These are phyloP conservation scores for Cynara cardunculus DNA, from an alignment of 129 eudicot species.

Conservation along the genomic window DNA sequence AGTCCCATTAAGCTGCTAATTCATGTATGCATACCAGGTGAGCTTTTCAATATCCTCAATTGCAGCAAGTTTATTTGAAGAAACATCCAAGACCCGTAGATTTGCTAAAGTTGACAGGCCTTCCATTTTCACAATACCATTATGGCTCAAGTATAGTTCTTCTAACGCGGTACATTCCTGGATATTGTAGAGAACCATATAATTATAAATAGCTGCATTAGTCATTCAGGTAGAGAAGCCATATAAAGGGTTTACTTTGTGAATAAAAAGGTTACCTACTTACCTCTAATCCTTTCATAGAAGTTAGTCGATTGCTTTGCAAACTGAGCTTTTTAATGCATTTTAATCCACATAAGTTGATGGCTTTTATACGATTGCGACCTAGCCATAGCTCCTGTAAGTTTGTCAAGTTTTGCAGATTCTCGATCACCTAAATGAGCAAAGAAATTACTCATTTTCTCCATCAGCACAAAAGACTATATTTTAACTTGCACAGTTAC, in stretches of 20 bases:
- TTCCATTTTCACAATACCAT: conserved; percentile 93
- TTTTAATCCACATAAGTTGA: conserved; percentile 85
- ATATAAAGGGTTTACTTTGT: neutral
- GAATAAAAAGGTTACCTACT: conserved; percentile 42
- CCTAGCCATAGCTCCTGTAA: conserved; percentile 96
- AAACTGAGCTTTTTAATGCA: conserved; percentile 88
- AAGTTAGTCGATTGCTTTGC: conserved; percentile 94
- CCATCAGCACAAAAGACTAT: neutral
- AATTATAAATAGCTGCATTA: neutral
- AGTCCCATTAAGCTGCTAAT: neutral
- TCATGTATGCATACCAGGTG: conserved; percentile 47
- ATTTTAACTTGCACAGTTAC: neutral
- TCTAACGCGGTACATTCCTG: conserved; percentile 88
- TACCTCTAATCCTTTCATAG: conserved; percentile 91
- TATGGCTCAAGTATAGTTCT: conserved; percentile 94
- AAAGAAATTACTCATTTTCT: neutral
- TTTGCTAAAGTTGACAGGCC: conserved; percentile 72
- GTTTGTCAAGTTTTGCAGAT: conserved; percentile 55
- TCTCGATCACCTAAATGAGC: conserved; percentile 74
- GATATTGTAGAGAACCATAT: neutral
- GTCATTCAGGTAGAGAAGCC: neutral
- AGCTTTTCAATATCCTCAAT: conserved; percentile 70
- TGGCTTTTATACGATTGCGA: conserved; percentile 74
- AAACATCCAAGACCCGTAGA: conserved; percentile 82
- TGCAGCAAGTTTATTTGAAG: conserved; percentile 82